Percentiles rank a stretch among this genome's conserved stretches.
Conservation (phyloP, 2,329 filamentous ascomycete species). For the Ceratocystis diversiconidia region DNA sequence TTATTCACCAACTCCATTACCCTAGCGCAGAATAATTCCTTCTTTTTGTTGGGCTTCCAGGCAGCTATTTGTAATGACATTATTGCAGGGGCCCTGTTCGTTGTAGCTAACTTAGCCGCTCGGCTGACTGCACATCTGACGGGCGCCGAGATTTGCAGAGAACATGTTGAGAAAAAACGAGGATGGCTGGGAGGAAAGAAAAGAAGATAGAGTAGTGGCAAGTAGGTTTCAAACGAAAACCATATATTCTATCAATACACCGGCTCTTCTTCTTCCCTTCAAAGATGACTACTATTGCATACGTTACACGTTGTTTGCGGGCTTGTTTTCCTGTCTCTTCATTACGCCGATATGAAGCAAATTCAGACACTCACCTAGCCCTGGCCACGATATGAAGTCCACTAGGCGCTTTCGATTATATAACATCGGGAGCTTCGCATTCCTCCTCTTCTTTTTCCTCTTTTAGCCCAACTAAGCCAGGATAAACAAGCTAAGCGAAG, state of each 20-base stretch:
- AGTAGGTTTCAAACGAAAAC: background rate
- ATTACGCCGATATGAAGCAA: too few species aligned
- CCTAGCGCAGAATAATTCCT: background rate
- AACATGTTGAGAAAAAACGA: background rate
- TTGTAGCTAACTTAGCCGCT: background rate
- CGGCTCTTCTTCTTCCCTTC: background rate
- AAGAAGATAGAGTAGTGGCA: background rate
- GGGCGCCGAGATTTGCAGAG: background rate
- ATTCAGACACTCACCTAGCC: too few species aligned
- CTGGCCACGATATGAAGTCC: too few species aligned
- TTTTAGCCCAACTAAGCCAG: too few species aligned
- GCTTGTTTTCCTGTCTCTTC: too few species aligned
- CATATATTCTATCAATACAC: background rate
- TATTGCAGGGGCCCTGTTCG: background rate
- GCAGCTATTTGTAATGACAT: background rate
- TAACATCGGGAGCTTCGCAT: too few species aligned
- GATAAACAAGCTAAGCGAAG: too few species aligned
- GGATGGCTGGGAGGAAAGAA: background rate
- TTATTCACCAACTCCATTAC: background rate
- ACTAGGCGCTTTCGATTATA: too few species aligned
- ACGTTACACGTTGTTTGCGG: too few species aligned
- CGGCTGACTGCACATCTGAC: background rate
- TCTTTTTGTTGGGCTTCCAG: background rate
- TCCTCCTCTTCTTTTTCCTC: too few species aligned
- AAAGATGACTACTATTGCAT: background rate